Evolutionary conservation across 1,284 basidiomycete species (phyloP).

Genomic region (Ustilago crameri): DNA sequence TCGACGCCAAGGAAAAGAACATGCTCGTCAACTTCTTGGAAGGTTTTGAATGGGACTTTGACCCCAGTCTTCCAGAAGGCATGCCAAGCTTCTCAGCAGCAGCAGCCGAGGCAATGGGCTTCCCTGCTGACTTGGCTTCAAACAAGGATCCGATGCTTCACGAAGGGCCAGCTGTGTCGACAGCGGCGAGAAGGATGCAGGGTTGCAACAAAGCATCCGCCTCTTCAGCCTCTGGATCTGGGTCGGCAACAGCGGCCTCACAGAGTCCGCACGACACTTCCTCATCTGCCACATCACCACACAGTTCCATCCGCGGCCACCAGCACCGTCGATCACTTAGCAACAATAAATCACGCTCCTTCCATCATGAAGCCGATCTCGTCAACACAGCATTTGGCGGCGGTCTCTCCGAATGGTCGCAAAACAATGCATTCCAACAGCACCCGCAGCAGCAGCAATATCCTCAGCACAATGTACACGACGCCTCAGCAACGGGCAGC

Average conservation of each 20-base stretch:
- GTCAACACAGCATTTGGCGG: constrained; percentile 47
- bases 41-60: constrained; percentile 64
- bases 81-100: constrained; percentile 62
- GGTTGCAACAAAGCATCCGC: constrained; percentile 26
- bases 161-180: constrained; percentile 27
- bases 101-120: constrained; percentile 40
- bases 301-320: constrained; percentile 27
- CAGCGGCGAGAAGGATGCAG: constrained; percentile 38
- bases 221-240: constrained; percentile 47
- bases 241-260: constrained; percentile 44
- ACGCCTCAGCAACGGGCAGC: constrained; percentile 36
- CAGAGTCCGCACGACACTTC: constrained; percentile 51
- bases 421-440: constrained; percentile 13
- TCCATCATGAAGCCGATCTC: constrained; percentile 45
- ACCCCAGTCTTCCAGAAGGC: constrained; percentile 56
- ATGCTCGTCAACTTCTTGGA: constrained; percentile 58
- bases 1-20: constrained; percentile 56
- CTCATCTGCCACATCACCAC: constrained; percentile 47
- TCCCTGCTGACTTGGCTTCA: constrained; percentile 31
- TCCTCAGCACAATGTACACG: constrained; percentile 23
- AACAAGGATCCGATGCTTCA: constrained; percentile 35
- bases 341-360: constrained; percentile 34
- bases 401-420: constrained; percentile 36
- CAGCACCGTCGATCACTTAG: constrained; percentile 31
- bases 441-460: constrained; percentile 16